Base-by-base conservation (phyloP, 495 filamentous ascomycete species). In the Penicillium angulare region DNA sequence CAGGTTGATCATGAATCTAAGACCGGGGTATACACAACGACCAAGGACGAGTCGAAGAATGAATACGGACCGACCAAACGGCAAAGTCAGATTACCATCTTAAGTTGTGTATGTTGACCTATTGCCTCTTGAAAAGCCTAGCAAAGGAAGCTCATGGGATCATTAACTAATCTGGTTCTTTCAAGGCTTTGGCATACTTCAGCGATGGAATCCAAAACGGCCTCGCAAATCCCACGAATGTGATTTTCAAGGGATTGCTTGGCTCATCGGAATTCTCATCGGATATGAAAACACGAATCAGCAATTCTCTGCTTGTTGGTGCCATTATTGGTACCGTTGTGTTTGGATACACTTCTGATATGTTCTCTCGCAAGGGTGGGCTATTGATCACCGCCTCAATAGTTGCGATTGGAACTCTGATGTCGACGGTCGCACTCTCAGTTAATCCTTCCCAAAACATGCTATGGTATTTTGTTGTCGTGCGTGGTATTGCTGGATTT, bases 171-270 rank as follows among this genome's bases (percentile, higher is more conserved):
- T 10, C 51, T 64, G 33, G 57, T 26, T 4, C 3, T 43, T 5
- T 26, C 3, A 36, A 71, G 68, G 66, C 67, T 27, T 66, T 69
- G 17, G 68, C 68, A 39, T 69, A 72, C 41, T 69, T 72, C 59
- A 69, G 64, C 32, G 68, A 69, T 35, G 68, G 68, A 3, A 66
- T 64, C 39, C 66, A 69, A 43, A 72, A 69, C 32, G 42, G 32
- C 7, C 50, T 69, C 12, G 66, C 66, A 4, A 69, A 69, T 21
- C 68, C 66, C 0, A 72, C 66, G 23, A 72, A 72, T 60, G 62
- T 72, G 43, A 66, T 72, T 9, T 69, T 69, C 51, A 66, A 62
- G 24, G 22, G 64, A n/a, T 51, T 71, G 9, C 62, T 72, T 2
- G 62, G 65, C 0, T 29, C 47, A 1, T 27, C 41, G 21, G 59